phyloP scores from a whole-genome alignment of 129 eudicot genomes.

The Chrysanthemum seticuspe region DNA sequence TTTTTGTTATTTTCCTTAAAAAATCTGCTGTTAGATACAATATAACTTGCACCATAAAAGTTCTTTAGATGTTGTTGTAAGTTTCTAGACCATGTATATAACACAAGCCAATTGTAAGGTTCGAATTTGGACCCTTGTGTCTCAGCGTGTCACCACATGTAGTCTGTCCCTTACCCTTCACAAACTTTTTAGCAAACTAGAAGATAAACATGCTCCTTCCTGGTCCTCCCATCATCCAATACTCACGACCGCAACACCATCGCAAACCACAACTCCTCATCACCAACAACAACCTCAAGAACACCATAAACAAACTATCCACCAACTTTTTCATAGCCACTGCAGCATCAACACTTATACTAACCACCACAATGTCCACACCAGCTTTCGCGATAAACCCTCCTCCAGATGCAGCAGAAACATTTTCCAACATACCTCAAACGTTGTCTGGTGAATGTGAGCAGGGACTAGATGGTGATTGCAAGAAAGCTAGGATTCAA shows the following conservation, averaged over 20 bases:
- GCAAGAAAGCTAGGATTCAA: slow-evolving; percentile 70
- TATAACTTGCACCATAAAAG: too few species aligned
- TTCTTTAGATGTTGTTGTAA: too few species aligned
- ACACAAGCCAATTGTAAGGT: background rate
- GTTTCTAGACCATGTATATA: background rate
- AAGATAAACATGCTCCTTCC: slow-evolving; percentile 30
- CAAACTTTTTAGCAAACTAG: slow-evolving; percentile 10
- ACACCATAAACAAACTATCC: background rate
- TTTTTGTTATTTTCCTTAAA: too few species aligned
- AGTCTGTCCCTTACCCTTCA: slow-evolving; percentile 5
- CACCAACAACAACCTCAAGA: slow-evolving; percentile 19
- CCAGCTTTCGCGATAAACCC: slow-evolving; percentile 38
- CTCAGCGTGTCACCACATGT: slow-evolving; percentile 9
- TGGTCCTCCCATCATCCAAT: slow-evolving; percentile 13
- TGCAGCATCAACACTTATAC: slow-evolving; percentile 38
- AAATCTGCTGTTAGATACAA: too few species aligned
- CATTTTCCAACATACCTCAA: slow-evolving; percentile 76
- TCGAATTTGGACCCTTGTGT: slow-evolving; percentile 7
- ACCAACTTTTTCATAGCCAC: slow-evolving; percentile 26
- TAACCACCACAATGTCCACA: slow-evolving; percentile 35
- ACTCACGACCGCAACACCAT: slow-evolving; percentile 22
- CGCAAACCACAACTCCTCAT: background rate
- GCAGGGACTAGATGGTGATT: slow-evolving; percentile 41
- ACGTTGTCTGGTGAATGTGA: slow-evolving; percentile 62
- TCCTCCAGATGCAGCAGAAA: slow-evolving; percentile 57